A percentile compares a stretch with the other conserved stretches of the same genome.
Evolutionary conservation across 371 early-diverging fungal genomes (phyloP).

Genomic region (Smittium mucronatum): DNA sequence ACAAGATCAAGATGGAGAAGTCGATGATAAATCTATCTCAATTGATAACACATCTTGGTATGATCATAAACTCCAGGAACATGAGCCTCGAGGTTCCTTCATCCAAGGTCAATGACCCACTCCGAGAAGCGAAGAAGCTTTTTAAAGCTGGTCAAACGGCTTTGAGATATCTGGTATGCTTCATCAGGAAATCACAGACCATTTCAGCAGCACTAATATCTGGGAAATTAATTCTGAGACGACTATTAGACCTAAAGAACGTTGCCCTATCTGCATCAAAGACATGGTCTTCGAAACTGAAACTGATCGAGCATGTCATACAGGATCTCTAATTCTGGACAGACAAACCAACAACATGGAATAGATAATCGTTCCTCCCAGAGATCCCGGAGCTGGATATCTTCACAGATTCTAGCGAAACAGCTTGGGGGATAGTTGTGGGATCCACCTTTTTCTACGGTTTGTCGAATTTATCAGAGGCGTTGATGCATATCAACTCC

Average conservation of each 20-base stretch:
- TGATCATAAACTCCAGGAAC: constrained; percentile 23
- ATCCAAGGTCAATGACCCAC: neutral
- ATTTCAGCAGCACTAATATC: neutral
- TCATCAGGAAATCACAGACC: constrained; percentile 1
- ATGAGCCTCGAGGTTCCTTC: neutral
- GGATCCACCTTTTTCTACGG: neutral
- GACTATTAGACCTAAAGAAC: neutral
- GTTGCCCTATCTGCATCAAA: neutral
- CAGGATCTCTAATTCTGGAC: neutral
- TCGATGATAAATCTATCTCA: constrained; percentile 26
- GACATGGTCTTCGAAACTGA: neutral
- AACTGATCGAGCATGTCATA: neutral
- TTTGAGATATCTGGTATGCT: constrained; percentile 6
- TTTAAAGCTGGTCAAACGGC: neutral
- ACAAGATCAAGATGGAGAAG: constrained; percentile 20
- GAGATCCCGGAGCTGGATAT: neutral
- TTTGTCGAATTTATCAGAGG: neutral
- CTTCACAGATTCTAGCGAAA: neutral
- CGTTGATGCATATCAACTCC: neutral
- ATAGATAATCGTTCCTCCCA: neutral
- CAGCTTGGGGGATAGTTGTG: neutral
- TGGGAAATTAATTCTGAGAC: neutral
- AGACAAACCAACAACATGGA: neutral
- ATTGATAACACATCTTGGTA: constrained; percentile 27
- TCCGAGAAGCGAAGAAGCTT: neutral